Base-by-base conservation (phyloP, 345 rosid species). In the Kernera saxatilis region DNA sequence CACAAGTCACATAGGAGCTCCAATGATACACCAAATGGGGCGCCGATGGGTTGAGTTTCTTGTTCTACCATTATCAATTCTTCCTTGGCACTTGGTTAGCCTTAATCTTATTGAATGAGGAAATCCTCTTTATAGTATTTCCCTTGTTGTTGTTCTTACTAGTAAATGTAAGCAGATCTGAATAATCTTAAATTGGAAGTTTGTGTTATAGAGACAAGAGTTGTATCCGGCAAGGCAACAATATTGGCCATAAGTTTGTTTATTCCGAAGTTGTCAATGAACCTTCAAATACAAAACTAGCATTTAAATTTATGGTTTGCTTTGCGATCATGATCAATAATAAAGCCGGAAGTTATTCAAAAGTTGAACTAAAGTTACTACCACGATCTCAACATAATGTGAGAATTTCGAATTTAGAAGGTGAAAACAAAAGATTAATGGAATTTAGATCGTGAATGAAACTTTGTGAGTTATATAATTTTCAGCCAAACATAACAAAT, bases 1-100 rank as follows among this genome's bases (percentile, higher is more conserved):
- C 98, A 86, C 82, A 93, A 84, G 76, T 83, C 92, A 12, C 88
- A 83, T 50, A 88, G 75, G 79, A 78, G 83, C 72, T 82, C 88
- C 58, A 78, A 52, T 62, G 89, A 81, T 81, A 30, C 70, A 64
- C 80, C 79, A 44, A 44, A 54, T 1, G 70, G 49, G 3, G 35
- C 78, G 52, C 69, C 64, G 0, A 35, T 69, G 9, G 65, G 65
- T 26, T 75, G 58, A 68, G 43, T 41, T 50, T 50, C 61, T 50
- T 13, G 23, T 50, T 50, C 22, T 49, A 53, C 54, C 48, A n/a
- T 54, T n/a, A 57, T 21, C 22, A 51, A 10, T 41, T 21, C 13
- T 39, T 29, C 17, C 32, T 73, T 73, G 40, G 35, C 32, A 36
- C 25, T n/a, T 40, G 55, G 10, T 64, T 37, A 69, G 56, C 14